Evolutionary conservation across 495 filamentous ascomycete species (phyloP), one percentile per base, ranked within the genome.

Genomic region (Penicillium taxi): DNA sequence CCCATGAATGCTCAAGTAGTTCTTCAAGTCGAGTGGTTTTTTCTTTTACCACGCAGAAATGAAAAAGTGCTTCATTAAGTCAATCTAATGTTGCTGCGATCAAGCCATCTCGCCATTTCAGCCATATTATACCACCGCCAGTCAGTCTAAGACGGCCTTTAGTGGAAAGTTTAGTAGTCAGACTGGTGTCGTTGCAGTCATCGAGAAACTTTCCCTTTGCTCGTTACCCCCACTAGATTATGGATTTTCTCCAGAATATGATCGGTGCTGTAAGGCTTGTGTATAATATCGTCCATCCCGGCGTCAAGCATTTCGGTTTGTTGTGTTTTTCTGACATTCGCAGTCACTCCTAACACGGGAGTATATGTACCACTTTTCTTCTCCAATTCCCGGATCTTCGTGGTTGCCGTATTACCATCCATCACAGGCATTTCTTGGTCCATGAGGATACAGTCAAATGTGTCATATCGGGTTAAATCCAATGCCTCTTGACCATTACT

Each of bases 351-450:
- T 25, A 91, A 74, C 33, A 89, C 82, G 3, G 82, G 82, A 2
- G 85, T 63, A 55, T 84, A 72, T 2, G 20, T 9, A 2, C 69
- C 73, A 11, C 42, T 45, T 39, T 56, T 39, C 22, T 43, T 39
- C 42, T 85, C 79, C 34, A 81, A 59, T 45, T 74, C 66, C 3
- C 85, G 72, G 36, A 93, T 85, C 29, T 67, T 66, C 22, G 64
- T 58, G 12, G 82, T 79, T 39, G 82, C 82, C 13, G 75, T 75
- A 16, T 81, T 71, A 7, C 85, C 85, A 52, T 89, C 79, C 77
- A 87, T 86, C 9, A 88, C 61, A 0, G 85, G 85, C 85, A 90
- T 90, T 49, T 88, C 84, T 33, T 86, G 78, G 48, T 90, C 85
- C 81, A 86, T 86, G 3, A 88, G 61, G 13, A 88, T 75, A 27